Evolutionary conservation across 768 basidiomycete genomes (phyloP).

Genomic region (Russula vinacea): DNA sequence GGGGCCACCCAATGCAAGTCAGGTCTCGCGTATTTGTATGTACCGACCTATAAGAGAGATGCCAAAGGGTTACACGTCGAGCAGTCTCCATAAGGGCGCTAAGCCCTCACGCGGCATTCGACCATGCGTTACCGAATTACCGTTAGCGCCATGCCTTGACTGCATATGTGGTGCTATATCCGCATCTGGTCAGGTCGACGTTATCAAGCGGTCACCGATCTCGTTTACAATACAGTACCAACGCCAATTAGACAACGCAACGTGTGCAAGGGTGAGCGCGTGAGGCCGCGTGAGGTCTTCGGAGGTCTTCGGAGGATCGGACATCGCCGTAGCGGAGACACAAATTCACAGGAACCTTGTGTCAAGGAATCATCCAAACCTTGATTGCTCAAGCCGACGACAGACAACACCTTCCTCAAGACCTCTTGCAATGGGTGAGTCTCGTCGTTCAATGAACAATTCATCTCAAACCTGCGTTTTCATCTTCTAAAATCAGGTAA

Average conservation of each 20-base stretch:
- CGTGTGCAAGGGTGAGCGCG: background rate
- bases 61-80: constrained; percentile 6
- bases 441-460: constrained; percentile 30
- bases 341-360: constrained; percentile 24
- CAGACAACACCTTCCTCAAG: constrained; percentile 57
- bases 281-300: background rate
- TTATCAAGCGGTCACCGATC: background rate
- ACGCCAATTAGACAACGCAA: background rate
- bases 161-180: background rate
- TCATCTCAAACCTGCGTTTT: background rate
- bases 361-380: constrained; percentile 29
- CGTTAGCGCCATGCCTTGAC: constrained; percentile 1
- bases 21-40: constrained; percentile 17
- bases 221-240: background rate
- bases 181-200: background rate
- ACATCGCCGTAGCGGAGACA: constrained; percentile 20
- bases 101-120: constrained; percentile 11
- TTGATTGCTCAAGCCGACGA: constrained; percentile 28
- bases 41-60: constrained; percentile 8
- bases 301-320: background rate
- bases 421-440: constrained; percentile 74
- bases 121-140: constrained; percentile 15
- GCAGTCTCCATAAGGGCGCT: constrained; percentile 6
- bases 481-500: background rate
- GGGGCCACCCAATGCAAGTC: background rate